Base-by-base conservation (phyloP, 257 asterid species). In the Thymus quinquecostatus region DNA sequence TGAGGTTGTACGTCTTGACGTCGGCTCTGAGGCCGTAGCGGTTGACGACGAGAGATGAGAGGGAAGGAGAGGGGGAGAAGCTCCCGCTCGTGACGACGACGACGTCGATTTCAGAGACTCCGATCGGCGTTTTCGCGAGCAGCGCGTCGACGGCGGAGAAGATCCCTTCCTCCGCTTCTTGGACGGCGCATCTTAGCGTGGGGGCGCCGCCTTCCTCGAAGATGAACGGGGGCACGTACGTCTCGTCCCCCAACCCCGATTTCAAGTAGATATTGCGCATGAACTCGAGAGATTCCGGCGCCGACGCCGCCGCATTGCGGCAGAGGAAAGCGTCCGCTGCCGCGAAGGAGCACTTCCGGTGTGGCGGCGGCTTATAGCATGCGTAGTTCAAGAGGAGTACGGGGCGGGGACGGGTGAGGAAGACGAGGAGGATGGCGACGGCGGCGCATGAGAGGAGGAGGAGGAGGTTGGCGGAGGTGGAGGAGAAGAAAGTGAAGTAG, bases 191-290 rank as follows among this genome's bases (percentile, higher is more conserved):
- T 57, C 79, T 71, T 14, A 86, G 79, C 54, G 72, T 68, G 34
- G 91, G 87, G 10, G 3, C 43, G 9, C 66, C 60, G 0, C 62
- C 80, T 8, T 73, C 75, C 4, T 78, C 86, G 45, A 86, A 87
- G 21, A 89, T 80, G 83, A 84, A 87, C 1, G 84, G 77, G 1
- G 96, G 92, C 5, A 72, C 95, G 73, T 90, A 84, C 8, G 96
- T 87, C 49, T 86, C 91, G 6, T 87, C 91, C 0, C 96, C 86
- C 5, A 90, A 38, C 0, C 96, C 92, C 1, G 96, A 90, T 66
- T 81, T 87, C 30, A 34, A 65, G 57, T 71, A 81, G 33, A 89
- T 87, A 44, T 74, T 84, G 7, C 78, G 76, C 94, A 87, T 87
- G 78, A 89, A 87, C 0, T 81, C 82, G 2, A 68, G 3, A 45